Conservation (phyloP, 257 asterid species). For the Datura wrightii region DNA sequence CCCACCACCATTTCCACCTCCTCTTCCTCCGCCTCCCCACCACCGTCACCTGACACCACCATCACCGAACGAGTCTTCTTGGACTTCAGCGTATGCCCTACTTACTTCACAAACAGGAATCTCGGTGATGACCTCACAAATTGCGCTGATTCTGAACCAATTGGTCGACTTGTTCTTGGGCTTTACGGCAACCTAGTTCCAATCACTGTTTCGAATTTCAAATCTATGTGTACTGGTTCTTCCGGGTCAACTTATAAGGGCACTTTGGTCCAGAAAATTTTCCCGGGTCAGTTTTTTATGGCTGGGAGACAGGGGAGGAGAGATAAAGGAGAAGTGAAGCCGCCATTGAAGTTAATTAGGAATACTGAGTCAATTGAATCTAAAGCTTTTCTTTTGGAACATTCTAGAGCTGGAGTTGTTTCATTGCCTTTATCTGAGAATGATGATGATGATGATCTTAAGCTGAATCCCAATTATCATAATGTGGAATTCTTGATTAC, state of each 20-base stretch:
- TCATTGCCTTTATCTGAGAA: constrained; percentile 86
- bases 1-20: constrained; percentile 51
- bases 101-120: constrained; percentile 73
- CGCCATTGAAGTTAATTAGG: constrained; percentile 57
- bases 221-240: constrained; percentile 78
- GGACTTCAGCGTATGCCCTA: constrained; percentile 81
- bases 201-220: constrained; percentile 81
- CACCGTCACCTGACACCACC: constrained; percentile 65
- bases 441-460: constrained; percentile 78
- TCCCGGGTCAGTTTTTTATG: constrained; percentile 78
- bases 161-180: constrained; percentile 83
- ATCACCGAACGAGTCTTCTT: constrained; percentile 85
- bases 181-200: constrained; percentile 85
- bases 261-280: constrained; percentile 70
- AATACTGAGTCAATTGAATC: constrained; percentile 77
- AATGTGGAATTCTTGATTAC: constrained; percentile 94
- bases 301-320: constrained; percentile 87
- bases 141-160: constrained; percentile 65
- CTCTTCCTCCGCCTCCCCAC: constrained; percentile 46
- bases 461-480: constrained; percentile 71
- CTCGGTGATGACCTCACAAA: constrained; percentile 80
- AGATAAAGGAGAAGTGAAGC: constrained; percentile 82
- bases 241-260: constrained; percentile 82
- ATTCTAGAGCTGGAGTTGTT: constrained; percentile 71
- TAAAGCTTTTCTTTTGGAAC: constrained; percentile 67